These are phyloP conservation scores for Colletotrichum lindemuthianum DNA, from an alignment of 2,329 filamentous ascomycete genomes.

Conservation along the genomic window DNA sequence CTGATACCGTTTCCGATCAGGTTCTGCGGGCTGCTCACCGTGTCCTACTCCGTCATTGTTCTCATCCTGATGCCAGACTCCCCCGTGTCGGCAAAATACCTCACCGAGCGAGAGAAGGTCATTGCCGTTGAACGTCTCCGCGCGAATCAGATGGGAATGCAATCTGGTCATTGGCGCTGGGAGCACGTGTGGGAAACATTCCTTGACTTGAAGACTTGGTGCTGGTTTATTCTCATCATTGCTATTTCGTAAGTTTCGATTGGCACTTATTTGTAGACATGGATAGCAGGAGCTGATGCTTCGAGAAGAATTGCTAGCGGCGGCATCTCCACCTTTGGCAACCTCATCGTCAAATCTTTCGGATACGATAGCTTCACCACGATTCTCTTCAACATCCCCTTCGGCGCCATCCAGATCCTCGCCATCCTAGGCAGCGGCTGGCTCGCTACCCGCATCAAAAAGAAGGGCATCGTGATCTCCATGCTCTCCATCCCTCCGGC, in stretches of 20 bases:
- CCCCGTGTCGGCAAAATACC: slow-evolving; percentile 66
- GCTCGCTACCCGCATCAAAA: slow-evolving; percentile 52
- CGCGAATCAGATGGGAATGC: slow-evolving; percentile 56
- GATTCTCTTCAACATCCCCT: slow-evolving; percentile 67
- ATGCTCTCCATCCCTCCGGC: slow-evolving; percentile 49
- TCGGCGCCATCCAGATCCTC: slow-evolving; percentile 68
- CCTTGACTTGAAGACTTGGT: slow-evolving; percentile 49
- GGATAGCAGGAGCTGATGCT: not conserved
- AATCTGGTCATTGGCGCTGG: slow-evolving; percentile 48
- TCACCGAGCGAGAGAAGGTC: slow-evolving; percentile 63
- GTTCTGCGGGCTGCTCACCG: slow-evolving; percentile 50
- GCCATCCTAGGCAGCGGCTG: slow-evolving; percentile 65
- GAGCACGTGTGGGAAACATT: slow-evolving; percentile 49
- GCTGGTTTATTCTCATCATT: slow-evolving; percentile 54
- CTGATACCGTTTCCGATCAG: not conserved
- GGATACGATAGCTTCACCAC: slow-evolving; percentile 64
- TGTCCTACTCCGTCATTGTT: slow-evolving; percentile 58
- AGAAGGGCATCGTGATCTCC: slow-evolving; percentile 56
- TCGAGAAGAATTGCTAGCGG: slow-evolving; percentile 55
- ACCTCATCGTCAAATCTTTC: slow-evolving; percentile 65
- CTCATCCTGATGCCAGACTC: slow-evolving; percentile 69
- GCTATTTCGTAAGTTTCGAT: slow-evolving; percentile 56
- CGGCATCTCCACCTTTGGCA: slow-evolving; percentile 66
- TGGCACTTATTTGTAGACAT: not conserved
- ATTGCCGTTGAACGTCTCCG: slow-evolving; percentile 66